Evolutionary conservation across 352 stramenopile species (phyloP), one percentile per base, ranked within the genome.

Genomic region (Discostella stelligera): DNA sequence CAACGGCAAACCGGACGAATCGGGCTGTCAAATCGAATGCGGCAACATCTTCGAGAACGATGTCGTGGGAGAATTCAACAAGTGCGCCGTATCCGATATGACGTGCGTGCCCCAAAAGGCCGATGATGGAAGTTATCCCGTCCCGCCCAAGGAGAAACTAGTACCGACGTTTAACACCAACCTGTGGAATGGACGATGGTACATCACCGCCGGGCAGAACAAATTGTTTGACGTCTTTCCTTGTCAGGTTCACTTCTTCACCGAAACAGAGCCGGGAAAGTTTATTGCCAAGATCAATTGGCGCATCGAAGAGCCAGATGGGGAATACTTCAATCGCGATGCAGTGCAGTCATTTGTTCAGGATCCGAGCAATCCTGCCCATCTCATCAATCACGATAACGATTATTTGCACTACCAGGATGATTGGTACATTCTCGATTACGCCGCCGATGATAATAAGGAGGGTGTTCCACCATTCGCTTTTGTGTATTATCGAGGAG

Each of bases 371-470:
- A 83, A 93, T 61, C 88, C 89, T 1, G 91, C 79, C 2, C 86
- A 94, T 46, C 77, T 96, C 53, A 89, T 94, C 62, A 96, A 96
- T 85, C 90, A 96, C 70, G 90, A 96, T 60, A 96, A 96, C 80
- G 92, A 96, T 66, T 96, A 95, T 76, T 82, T 96, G 32, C 91
- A 96, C 79, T 96, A 96, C 72, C 73, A 94, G 77, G 92, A 96
- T 74, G 91, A 95, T 80, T 96, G 92, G 92, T 96, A 95, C 74
- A 89, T 96, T 68, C 75, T 96, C 25, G 92, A 96, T 77, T 92
- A 87, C 48, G 90, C 91, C 53, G 80, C 82, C 30, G 83, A 90
- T 56, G 71, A 89, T 55, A 90, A 91, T 56, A 84, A 84, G 55
- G 75, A 86, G 13, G 80, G 80, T 20, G 71, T 81, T 6, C 86